Evolutionary conservation across 257 asterid genomes (phyloP).

Genomic region (Fraxinus cuspidata): DNA sequence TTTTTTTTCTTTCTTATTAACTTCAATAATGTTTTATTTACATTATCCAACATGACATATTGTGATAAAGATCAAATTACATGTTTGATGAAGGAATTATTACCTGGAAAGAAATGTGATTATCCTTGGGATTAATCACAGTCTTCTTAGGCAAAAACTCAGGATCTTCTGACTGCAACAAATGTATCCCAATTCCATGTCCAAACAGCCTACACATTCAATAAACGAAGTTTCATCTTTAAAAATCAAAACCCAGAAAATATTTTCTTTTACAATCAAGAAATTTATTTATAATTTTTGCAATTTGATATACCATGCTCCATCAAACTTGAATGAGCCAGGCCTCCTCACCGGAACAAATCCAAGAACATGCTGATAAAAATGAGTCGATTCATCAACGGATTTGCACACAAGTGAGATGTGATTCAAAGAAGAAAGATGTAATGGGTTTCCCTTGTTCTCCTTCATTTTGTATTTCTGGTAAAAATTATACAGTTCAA

Average conservation of each 20-base stretch:
- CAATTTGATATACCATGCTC: conserved; percentile 67
- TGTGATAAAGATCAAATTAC: not conserved
- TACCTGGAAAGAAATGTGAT: conserved; percentile 97
- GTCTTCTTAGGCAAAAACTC: conserved; percentile 63
- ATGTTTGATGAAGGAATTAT: not conserved
- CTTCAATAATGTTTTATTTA: not conserved
- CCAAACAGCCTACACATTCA: conserved; percentile 69
- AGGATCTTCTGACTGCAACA: conserved; percentile 80
- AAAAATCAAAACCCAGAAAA: not conserved
- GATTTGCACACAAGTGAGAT: conserved; percentile 83
- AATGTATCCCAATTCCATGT: conserved; percentile 91
- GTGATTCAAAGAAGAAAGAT: conserved; percentile 81
- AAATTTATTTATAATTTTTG: not conserved
- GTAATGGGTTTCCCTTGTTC: conserved; percentile 61
- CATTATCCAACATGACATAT: not conserved
- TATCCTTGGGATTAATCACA: conserved; percentile 85
- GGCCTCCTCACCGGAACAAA: conserved; percentile 87
- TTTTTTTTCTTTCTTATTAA: not conserved
- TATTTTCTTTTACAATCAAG: not conserved
- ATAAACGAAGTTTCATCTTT: not conserved
- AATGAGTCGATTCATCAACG: conserved; percentile 72
- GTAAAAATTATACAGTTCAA: not conserved
- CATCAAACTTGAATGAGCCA: conserved; percentile 79
- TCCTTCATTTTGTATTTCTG: conserved; percentile 49
- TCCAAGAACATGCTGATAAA: conserved; percentile 80